These are phyloP conservation scores for carrot (Daucus carota) DNA, from an alignment of 129 eudicot genomes.

Conservation along the genomic window DNA sequence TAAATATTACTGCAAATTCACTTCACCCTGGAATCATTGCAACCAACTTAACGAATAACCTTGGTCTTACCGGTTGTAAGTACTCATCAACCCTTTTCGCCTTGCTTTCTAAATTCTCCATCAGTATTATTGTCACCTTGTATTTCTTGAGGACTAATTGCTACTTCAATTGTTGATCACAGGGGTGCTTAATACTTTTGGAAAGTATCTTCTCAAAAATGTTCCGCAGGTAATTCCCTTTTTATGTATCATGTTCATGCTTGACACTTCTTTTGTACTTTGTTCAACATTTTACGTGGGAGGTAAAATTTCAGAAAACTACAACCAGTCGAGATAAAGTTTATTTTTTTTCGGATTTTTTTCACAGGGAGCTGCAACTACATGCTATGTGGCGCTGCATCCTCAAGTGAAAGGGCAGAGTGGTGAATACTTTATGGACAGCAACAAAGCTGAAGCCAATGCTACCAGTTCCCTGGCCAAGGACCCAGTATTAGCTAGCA, in stretches of 20 bases:
- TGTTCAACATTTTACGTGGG: not conserved
- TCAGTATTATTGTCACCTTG: not conserved
- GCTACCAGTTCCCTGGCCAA: slow-evolving; percentile 7
- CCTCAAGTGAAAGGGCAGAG: slow-evolving; percentile 7
- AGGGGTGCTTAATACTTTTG: slow-evolving; percentile 8
- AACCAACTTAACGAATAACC: not conserved
- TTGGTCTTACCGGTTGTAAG: not conserved
- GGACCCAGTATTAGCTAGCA: slow-evolving; percentile 9
- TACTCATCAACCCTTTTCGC: not conserved
- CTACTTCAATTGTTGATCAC: not conserved
- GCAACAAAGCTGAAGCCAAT: slow-evolving; percentile 3
- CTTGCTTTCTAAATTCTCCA: not conserved
- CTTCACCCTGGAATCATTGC: slow-evolving; percentile 13
- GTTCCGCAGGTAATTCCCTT: slow-evolving; percentile 3
- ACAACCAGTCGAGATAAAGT: not conserved
- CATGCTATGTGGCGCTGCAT: slow-evolving; percentile 10
- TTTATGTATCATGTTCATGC: not conserved
- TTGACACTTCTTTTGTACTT: not conserved
- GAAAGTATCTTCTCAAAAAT: slow-evolving; percentile 13
- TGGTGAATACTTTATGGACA: slow-evolving; percentile 11
- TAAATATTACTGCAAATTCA: slow-evolving; percentile 13
- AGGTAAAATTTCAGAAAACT: not conserved
- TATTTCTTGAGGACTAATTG: not conserved
- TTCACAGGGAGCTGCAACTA: slow-evolving; percentile 13
- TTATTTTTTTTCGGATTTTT: too few relatives aligned